A percentile compares a stretch with the other conserved stretches of the same genome.
Evolutionary conservation across 2,329 filamentous ascomycete genomes (phyloP).

Genomic region (Pseudogymnoascus destructans): DNA sequence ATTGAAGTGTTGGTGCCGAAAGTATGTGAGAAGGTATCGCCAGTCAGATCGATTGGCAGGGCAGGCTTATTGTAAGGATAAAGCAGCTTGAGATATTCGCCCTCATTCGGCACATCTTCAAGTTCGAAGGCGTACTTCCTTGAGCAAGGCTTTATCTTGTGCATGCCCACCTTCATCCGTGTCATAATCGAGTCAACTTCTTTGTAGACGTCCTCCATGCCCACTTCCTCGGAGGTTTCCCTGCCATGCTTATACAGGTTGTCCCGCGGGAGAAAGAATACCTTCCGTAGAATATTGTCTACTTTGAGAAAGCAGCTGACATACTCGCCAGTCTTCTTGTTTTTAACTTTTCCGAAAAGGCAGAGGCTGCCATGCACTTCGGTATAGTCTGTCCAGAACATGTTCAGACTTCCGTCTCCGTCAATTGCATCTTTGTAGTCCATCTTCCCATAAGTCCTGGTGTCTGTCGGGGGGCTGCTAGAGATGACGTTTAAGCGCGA

Average conservation of each 20-base stretch:
- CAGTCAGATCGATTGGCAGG: constrained; percentile 56
- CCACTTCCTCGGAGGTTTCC: constrained; percentile 63
- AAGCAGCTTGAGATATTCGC: constrained; percentile 85
- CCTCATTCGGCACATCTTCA: constrained; percentile 71
- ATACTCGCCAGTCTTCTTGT: constrained; percentile 66
- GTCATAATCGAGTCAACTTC: constrained; percentile 86
- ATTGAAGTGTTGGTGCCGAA: constrained; percentile 89
- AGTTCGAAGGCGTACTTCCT: constrained; percentile 96
- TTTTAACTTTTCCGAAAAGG: constrained; percentile 89
- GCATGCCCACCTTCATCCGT: constrained; percentile 69
- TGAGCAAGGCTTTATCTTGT: constrained; percentile 83
- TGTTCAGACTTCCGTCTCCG: constrained; percentile 76
- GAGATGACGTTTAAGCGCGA: constrained; percentile 75
- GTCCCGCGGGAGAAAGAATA: constrained; percentile 83
- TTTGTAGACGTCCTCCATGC: constrained; percentile 77
- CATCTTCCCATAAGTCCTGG: constrained; percentile 59
- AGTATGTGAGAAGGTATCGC: constrained; percentile 85
- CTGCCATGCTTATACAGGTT: constrained; percentile 47
- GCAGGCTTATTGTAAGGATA: constrained; percentile 82
- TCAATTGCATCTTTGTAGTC: constrained; percentile 78
- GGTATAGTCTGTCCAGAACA: constrained; percentile 96
- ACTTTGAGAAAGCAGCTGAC: constrained; percentile 93
- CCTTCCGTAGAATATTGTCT: constrained; percentile 83
- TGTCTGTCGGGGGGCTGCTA: constrained; percentile 54
- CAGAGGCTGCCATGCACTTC: constrained; percentile 86